Percentiles rank a stretch among this genome's conserved stretches.
These are phyloP conservation scores for Halenospora varia DNA, from an alignment of 495 filamentous ascomycete genomes.

Conservation along the genomic window DNA sequence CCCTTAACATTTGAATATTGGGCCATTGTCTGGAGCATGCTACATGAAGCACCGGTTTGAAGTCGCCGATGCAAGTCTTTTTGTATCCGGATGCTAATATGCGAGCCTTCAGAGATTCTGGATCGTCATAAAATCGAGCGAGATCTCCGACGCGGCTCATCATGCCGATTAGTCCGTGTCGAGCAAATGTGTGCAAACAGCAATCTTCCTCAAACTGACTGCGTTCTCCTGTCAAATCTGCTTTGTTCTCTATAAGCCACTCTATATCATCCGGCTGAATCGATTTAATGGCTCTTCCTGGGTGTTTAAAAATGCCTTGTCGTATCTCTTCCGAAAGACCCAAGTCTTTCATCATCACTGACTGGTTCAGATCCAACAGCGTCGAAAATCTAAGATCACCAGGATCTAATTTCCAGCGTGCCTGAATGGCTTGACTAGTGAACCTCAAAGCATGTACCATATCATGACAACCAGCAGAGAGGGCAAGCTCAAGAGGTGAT, in stretches of 20 bases:
- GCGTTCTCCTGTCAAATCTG: background rate
- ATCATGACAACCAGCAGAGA: constrained; percentile 6
- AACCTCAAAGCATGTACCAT: constrained; percentile 8
- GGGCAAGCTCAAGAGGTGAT: constrained; percentile 13
- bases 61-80: background rate
- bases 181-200: background rate
- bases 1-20: constrained; percentile 37
- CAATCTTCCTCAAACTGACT: background rate
- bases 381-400: background rate
- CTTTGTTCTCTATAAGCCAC: background rate
- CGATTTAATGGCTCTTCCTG: background rate
- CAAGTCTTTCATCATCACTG: background rate
- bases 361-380: background rate
- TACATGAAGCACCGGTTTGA: constrained; percentile 4
- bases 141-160: background rate
- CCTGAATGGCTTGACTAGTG: background rate
- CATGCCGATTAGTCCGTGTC: background rate
- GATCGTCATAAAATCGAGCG: constrained; percentile 5
- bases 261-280: background rate
- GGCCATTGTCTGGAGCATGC: constrained; percentile 27
- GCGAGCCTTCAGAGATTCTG: background rate
- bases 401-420: background rate
- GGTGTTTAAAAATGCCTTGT: background rate
- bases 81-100: constrained; percentile 4
- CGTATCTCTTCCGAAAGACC: background rate